Base-by-base conservation (phyloP, 2,329 filamentous ascomycete species). In the Diplodia mutila region DNA sequence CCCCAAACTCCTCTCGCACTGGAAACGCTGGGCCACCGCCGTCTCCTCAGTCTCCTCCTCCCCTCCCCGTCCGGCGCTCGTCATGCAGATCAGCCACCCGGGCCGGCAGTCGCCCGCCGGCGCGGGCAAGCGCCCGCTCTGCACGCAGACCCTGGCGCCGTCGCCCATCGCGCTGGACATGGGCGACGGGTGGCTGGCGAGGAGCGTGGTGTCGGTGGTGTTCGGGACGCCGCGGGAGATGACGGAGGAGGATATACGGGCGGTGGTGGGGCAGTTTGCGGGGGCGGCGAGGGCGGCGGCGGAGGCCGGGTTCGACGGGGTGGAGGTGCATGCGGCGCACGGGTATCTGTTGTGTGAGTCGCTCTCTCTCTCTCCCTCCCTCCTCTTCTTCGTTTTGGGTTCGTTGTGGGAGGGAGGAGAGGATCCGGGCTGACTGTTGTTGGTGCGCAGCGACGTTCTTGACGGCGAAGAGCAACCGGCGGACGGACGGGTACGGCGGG, bases 221-320 rank as follows among this genome's bases (percentile, higher is more conserved):
- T 85, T 86, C 65, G 84, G 86, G 2, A 84, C 81, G 0, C 88
- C 88, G 0, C 81, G 83, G 53, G 88, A 83, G 63, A 87, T 90
- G 85, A 85, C 80, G 0, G 32, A 75, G 0, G 73, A 75, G 0
- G 87, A 90, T 48, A 87, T 90, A 52, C 78, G 84, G 21, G 77
- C 80, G 0, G 83, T 86, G 0, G 80, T 88, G 9, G 72, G 74
- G 7, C 80, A 83, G 53, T 90, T 89, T 69, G 84, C 84, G 0
- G 76, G 80, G 27, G 82, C 81, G 0, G 87, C 88, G 0, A 79
- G 81, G 6, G 72, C 89, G 3, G 79, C 80, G 67, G 78, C 78
- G 2, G 80, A 85, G 68, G 78, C 80, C 27, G 85, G 85, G 0
- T 87, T 86, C 67, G 80, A 81, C n/a, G 86, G 85, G 0, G 73